These are phyloP conservation scores for Filobasidium uniguttulatum DNA, from an alignment of 1,284 basidiomycete genomes.

Conservation along the genomic window DNA sequence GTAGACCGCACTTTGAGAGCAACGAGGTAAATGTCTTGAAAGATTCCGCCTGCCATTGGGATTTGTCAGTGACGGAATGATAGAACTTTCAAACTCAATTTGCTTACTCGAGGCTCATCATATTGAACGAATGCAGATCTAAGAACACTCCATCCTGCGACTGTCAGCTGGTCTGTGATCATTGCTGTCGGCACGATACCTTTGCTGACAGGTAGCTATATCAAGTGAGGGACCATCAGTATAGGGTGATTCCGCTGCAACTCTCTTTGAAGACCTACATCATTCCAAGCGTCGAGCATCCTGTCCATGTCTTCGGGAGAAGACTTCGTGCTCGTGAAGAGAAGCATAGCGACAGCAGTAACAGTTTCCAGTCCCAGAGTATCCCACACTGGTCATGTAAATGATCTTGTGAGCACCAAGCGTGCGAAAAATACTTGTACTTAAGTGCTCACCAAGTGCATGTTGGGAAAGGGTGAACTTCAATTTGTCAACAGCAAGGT, in stretches of 20 bases:
- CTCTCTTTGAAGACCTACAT: too few relatives aligned
- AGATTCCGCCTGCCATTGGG: not conserved
- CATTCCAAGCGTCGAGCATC: not conserved
- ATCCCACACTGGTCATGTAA: not conserved
- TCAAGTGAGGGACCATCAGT: too few relatives aligned
- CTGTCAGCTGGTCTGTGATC: not conserved
- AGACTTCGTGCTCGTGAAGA: not conserved
- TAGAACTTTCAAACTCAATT: too few relatives aligned
- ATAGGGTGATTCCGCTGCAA: too few relatives aligned
- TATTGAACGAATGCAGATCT: not conserved
- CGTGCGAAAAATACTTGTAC: not conserved
- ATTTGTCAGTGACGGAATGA: too few relatives aligned
- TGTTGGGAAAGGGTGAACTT: not conserved
- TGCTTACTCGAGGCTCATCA: not conserved
- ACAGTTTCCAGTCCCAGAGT: not conserved
- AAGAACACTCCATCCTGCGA: not conserved
- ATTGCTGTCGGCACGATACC: not conserved
- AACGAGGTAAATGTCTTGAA: not conserved
- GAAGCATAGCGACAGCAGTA: not conserved
- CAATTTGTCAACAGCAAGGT: not conserved
- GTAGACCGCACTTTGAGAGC: not conserved
- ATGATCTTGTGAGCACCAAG: too few relatives aligned
- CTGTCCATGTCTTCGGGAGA: not conserved
- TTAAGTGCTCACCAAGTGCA: not conserved
- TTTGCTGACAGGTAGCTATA: not conserved